phyloP scores from a whole-genome alignment of 2,329 filamentous ascomycete species.

The Cladosporium austrohemisphaericum region DNA sequence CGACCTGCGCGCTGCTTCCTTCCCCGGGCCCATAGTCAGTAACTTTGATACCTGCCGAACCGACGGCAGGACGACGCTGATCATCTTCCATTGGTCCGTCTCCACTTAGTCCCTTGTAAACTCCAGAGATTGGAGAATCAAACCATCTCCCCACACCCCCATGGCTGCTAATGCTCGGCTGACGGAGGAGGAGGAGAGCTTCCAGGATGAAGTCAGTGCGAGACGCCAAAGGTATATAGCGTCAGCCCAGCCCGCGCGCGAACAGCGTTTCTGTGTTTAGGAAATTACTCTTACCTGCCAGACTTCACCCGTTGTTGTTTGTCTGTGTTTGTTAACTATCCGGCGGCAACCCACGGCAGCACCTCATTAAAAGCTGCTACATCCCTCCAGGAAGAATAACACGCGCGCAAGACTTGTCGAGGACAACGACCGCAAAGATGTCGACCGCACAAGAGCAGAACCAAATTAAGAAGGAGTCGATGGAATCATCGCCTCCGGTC shows the following conservation, averaged over 20 bases:
- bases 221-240: constrained; percentile 15
- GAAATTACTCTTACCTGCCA: constrained; percentile 5
- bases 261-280: neutral
- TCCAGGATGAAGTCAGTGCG: constrained; percentile 10
- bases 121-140: constrained; percentile 2
- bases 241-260: constrained; percentile 4
- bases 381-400: neutral
- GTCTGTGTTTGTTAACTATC: constrained; percentile 9
- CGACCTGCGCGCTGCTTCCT: neutral
- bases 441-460: constrained; percentile 40
- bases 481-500: constrained; percentile 9
- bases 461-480: constrained; percentile 23
- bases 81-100: constrained; percentile 20
- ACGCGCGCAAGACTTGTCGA: too few relatives aligned
- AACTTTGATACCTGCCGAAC: constrained; percentile 13
- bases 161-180: constrained; percentile 10
- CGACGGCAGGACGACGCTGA: constrained; percentile 10
- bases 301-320: constrained; percentile 12
- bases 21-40: constrained; percentile 7
- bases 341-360: neutral
- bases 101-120: constrained; percentile 9
- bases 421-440: constrained; percentile 31
- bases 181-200: constrained; percentile 11
- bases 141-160: constrained; percentile 14
- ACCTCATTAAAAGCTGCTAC: neutral